Conservation (phyloP, 2,329 filamentous ascomycete species). For the Meredithiella fracta region DNA sequence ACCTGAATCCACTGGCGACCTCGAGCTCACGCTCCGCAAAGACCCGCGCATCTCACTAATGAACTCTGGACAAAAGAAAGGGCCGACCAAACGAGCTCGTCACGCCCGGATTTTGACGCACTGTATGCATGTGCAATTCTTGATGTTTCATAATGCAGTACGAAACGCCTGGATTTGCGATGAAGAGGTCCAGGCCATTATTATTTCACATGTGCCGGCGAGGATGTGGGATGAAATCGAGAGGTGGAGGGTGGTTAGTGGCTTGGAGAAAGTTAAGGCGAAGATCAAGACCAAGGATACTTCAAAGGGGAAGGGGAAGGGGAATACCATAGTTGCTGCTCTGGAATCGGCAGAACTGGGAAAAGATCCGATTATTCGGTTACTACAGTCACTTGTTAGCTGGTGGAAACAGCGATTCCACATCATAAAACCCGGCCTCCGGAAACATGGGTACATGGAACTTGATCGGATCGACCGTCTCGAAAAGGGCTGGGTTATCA, state of each 20-base stretch:
- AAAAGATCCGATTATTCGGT: slow-evolving; percentile 54
- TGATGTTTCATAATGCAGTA: slow-evolving; percentile 80
- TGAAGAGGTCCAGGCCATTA: slow-evolving; percentile 52
- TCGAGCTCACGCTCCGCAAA: slow-evolving; percentile 54
- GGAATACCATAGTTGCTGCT: slow-evolving; percentile 38
- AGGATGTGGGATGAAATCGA: slow-evolving; percentile 57
- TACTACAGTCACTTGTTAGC: slow-evolving; percentile 59
- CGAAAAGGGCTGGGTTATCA: slow-evolving; percentile 50
- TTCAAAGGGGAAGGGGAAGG: slow-evolving; percentile 27
- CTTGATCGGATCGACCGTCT: slow-evolving; percentile 60
- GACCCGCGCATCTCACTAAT: slow-evolving; percentile 43
- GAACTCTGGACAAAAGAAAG: slow-evolving; percentile 57
- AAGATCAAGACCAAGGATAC: slow-evolving; percentile 8
- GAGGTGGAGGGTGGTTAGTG: slow-evolving; percentile 54
- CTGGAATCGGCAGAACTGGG: slow-evolving; percentile 30
- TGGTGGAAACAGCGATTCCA: slow-evolving; percentile 83
- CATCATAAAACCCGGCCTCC: slow-evolving; percentile 58
- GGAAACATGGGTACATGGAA: slow-evolving; percentile 81
- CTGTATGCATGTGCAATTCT: slow-evolving; percentile 69
- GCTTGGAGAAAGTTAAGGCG: slow-evolving; percentile 28
- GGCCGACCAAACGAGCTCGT: slow-evolving; percentile 69
- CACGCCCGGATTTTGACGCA: slow-evolving; percentile 65
- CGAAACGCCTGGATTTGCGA: slow-evolving; percentile 77
- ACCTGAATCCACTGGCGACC: slow-evolving; percentile 42
- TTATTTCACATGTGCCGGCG: slow-evolving; percentile 56